Conservation (phyloP, 768 basidiomycete genomes). For the Psilocybe subaeruginosa region DNA sequence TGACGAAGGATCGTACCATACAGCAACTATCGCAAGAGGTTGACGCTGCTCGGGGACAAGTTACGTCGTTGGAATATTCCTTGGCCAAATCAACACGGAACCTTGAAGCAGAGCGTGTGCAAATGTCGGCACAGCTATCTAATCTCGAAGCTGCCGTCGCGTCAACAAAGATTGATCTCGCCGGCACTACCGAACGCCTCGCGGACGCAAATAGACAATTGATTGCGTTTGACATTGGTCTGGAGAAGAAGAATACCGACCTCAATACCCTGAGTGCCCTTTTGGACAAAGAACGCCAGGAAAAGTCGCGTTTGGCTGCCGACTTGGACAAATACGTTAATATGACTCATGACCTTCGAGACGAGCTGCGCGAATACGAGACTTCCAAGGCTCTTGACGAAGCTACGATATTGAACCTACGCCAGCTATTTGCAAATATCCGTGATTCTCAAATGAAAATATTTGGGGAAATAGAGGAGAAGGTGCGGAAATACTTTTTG, state of each 20-base stretch:
- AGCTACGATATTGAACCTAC: conserved; percentile 35
- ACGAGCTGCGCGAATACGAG: conserved; percentile 33
- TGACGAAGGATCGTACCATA: conserved; percentile 10
- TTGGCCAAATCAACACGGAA: conserved; percentile 4
- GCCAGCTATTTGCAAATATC: conserved; percentile 31
- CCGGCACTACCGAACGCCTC: conserved; percentile 16
- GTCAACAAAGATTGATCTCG: conserved; percentile 13
- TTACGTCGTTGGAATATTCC: not conserved
- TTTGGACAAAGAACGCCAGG: conserved; percentile 2
- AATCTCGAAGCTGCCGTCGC: conserved; percentile 9
- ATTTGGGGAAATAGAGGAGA: conserved; percentile 36
- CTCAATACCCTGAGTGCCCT: not conserved
- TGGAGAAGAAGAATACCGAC: not conserved
- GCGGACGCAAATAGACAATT: not conserved
- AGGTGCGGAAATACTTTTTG: conserved; percentile 32
- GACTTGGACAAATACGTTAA: conserved; percentile 21
- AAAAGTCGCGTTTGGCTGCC: conserved; percentile 16
- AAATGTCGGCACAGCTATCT: not conserved
- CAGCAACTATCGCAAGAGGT: conserved; percentile 12
- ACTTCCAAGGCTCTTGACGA: conserved; percentile 36
- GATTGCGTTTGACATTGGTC: not conserved
- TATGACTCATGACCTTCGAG: conserved; percentile 31
- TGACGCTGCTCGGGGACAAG: not conserved
- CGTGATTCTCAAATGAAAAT: conserved; percentile 35
- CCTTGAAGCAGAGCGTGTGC: conserved; percentile 6